Base-by-base conservation (phyloP, 2,329 filamentous ascomycete genomes). In the Paraphoma sp. region DNA sequence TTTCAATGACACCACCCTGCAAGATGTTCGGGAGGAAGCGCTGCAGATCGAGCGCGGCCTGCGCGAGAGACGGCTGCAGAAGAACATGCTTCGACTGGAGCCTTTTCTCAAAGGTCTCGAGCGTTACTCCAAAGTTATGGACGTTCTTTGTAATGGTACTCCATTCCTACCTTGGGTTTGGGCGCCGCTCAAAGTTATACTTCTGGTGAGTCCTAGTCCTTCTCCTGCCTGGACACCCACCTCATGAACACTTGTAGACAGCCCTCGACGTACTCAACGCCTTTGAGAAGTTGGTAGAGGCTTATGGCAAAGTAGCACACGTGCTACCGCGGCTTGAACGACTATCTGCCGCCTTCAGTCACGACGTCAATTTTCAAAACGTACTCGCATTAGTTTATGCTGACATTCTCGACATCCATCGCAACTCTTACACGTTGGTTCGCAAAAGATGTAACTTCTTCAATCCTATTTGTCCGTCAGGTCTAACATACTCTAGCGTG, bases 401-500 rank as follows among this genome's bases (percentile, higher is more conserved):
- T 0, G 80, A 84, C 17, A 81, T 84, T 28, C 63, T 84, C 0
- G 60, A 78, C 9, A 83, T 84, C 31, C 82, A 84, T 48, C 74
- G 75, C 12, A 43, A 76, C 1, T 78, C 80, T 0, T 83, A 84
- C 53, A 76, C 76, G 12, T 82, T 82, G 41, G 73, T 84, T 14
- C 67, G 73, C 8, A 47, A 49, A 38, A 60, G 48, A 46, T 48
- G 60, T 63, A 30, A 73, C 83, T 30, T 66, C 69, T 23, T 11
- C 4, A 10, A 8, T 4, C 23, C 33, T 11, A 31, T 3, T 17
- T 49, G 31, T 16, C 45, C 1, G 23, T 4, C 33, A 23, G 18
- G 16, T 14, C 45, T 53, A 7, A 57, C 16, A 6, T 40, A 6
- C 30, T n/a, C 11, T 49, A 69, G 70, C 56, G 3, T 73, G 70